Evolutionary conservation across 2,329 filamentous ascomycete species (phyloP), one percentile per base, ranked within the genome.

Genomic region (Nectriaceae sp.): DNA sequence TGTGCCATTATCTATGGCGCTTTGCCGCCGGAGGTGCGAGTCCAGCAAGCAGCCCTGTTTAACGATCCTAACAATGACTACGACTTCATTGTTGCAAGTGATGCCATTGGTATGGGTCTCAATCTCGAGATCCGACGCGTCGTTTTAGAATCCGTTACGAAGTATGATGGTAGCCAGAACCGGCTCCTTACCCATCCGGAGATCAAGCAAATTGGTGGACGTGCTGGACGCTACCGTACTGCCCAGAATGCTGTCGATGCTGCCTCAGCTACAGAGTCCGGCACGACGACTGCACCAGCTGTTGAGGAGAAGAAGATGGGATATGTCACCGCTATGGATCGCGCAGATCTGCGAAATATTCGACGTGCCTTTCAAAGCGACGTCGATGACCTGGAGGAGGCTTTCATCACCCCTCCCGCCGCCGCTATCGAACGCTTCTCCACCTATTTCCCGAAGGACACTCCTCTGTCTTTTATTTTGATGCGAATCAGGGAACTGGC

Each of bases 61-160:
- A 99, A 99, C 64, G 89, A 97, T 55, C 92, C 91, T 0, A 71
- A 96, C 65, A 99, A 95, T 65, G 92, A 97, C 50, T 99, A 97
- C 65, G 94, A 99, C 66, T 95, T 85, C 59, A 76, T 99, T 5
- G 92, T 94, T 21, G 94, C 95, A 8, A 97, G 90, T 60, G 91
- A 97, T 70, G 94, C 94, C 40, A 93, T 99, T 53, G 94, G 94
- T 31, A 97, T 99, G 93, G 94, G 95, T 1, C 75, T 99, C 19
- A 99, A 99, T 63, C 72, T 99, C 67, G 91, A 85, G 70, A 90
- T 97, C 66, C 94, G 91, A 65, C 88, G 95, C 21, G 82, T 99
- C 52, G 82, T 99, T 45, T 94, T 99, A 56, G 90, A 96, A 62
- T 78, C 86, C 1, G 79, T 85, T 2, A 73, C 77, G 50, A 99